Conservation (phyloP, 331 rosid genomes). For the Quercus phellos region DNA sequence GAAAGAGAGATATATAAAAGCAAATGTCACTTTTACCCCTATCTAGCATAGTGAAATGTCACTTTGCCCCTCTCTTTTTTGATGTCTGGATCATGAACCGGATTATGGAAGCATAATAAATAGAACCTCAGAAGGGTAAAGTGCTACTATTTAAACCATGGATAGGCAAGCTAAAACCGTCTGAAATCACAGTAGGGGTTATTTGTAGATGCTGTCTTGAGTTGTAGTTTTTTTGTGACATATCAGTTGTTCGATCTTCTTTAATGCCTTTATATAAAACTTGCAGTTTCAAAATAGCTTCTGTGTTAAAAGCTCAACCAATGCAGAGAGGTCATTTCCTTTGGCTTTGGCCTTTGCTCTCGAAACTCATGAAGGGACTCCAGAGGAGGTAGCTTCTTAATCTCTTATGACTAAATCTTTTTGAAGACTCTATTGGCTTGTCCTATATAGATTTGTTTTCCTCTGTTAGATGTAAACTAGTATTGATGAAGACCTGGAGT, state of each 20-base stretch:
- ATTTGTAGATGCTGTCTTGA: neutral
- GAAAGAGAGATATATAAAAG: too few species aligned
- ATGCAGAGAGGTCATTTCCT: slow-evolving; percentile 33
- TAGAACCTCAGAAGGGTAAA: too few species aligned
- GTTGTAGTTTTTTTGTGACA: slow-evolving; percentile 7
- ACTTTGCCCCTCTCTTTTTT: too few species aligned
- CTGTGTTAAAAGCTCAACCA: slow-evolving; percentile 39
- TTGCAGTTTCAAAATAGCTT: slow-evolving; percentile 78
- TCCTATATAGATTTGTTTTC: neutral
- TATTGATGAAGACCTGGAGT: neutral
- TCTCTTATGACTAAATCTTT: slow-evolving; percentile 6
- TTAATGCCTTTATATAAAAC: slow-evolving; percentile 21
- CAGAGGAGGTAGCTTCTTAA: slow-evolving; percentile 69
- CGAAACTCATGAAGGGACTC: slow-evolving; percentile 71
- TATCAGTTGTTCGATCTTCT: slow-evolving; percentile 11
- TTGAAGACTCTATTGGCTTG: slow-evolving; percentile 7
- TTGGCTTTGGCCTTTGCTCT: slow-evolving; percentile 48
- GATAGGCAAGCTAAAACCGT: neutral
- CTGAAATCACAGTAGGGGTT: too few species aligned
- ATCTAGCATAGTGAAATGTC: too few species aligned
- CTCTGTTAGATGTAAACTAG: neutral
- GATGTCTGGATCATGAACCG: too few species aligned
- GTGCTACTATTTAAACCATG: slow-evolving; percentile 11
- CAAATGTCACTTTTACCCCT: too few species aligned
- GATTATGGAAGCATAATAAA: too few species aligned